Evolutionary conservation across 768 basidiomycete species (phyloP), one percentile per base, ranked within the genome.

Genomic region (Lactarius sp.): DNA sequence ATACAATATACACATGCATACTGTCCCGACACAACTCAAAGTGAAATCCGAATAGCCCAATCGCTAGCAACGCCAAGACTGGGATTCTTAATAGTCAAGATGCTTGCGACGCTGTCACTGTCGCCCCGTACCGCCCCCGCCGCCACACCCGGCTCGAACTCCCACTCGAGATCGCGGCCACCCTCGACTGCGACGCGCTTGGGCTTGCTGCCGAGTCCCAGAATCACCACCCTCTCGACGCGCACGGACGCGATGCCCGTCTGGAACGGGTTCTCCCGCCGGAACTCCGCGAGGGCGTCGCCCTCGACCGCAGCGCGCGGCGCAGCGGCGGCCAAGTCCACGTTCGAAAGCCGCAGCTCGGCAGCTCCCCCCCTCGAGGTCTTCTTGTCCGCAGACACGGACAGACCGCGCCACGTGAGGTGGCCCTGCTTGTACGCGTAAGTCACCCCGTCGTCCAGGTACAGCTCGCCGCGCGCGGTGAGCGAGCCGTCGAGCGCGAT

Each of bases 371-470:
- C 74, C 71, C 75, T 77, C 71, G 75, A 77, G 13, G 74, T 73
- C 72, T 80, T 79, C 27, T 27, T 27, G 59, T 78, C 80, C 31
- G 91, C 86, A 27, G 70, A 27, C 27, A 27, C 27, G 27, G 27
- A 70, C 70, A 95, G 92, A 64, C 80, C 77, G 60, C 92, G 85
- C 92, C 92, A 95, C 62, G 97, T 79, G 72, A 91, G 84, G 62
- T 93, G 80, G 36, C 97, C 97, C 6, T 81, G 71, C 62, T 82
- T 76, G 74, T 94, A 86, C 5, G 80, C 77, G 74, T 85, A 98
- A 0, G 88, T 83, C 56, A 88, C 88, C 14, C 97, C 97, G 69
- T 98, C 97, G 72, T 99, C 97, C 60, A 96, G 83, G 75, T 98
- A 99, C 42, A 99, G 80, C 70, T 95, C 91, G 42, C 97, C 97